Evolutionary conservation across 768 basidiomycete species (phyloP).

Genomic region (Pisolithus albus): DNA sequence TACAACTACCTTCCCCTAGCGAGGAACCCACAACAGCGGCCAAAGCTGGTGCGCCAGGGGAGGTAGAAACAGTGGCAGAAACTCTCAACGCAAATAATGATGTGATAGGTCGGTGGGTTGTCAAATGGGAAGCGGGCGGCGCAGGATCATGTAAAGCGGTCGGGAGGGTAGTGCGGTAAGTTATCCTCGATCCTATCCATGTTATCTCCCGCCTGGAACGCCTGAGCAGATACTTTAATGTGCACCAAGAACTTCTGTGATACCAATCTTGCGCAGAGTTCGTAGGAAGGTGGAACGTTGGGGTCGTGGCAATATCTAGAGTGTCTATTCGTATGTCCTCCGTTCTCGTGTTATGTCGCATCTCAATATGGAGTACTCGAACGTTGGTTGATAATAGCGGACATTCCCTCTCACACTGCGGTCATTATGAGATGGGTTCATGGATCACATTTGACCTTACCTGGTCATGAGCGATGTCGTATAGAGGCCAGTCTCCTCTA

Average conservation of each 20-base stretch:
- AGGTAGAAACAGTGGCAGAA: slow-evolving; percentile 78
- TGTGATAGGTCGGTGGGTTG: slow-evolving; percentile 71
- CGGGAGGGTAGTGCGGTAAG: slow-evolving; percentile 66
- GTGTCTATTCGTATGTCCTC: not conserved
- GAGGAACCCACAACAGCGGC: slow-evolving; percentile 27
- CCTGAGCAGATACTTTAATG: slow-evolving; percentile 40
- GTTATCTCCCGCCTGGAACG: not conserved
- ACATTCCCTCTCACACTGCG: too few species aligned
- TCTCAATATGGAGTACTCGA: too few species aligned
- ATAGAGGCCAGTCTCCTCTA: too few species aligned
- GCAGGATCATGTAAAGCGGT: slow-evolving; percentile 53
- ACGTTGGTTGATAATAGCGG: too few species aligned
- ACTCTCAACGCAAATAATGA: slow-evolving; percentile 53
- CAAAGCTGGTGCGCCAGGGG: slow-evolving; percentile 35
- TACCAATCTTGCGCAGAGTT: not conserved
- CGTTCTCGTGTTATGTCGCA: too few species aligned
- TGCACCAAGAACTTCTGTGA: slow-evolving; percentile 44
- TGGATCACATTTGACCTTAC: too few species aligned
- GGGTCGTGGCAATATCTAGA: not conserved
- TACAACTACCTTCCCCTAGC: slow-evolving; percentile 37
- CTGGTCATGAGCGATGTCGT: too few species aligned
- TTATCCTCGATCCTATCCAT: slow-evolving; percentile 2
- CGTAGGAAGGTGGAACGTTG: not conserved
- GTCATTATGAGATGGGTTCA: too few species aligned
- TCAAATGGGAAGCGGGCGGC: slow-evolving; percentile 64